Base-by-base conservation (phyloP, 768 basidiomycete species). In the Rhodotorula diobovata region DNA sequence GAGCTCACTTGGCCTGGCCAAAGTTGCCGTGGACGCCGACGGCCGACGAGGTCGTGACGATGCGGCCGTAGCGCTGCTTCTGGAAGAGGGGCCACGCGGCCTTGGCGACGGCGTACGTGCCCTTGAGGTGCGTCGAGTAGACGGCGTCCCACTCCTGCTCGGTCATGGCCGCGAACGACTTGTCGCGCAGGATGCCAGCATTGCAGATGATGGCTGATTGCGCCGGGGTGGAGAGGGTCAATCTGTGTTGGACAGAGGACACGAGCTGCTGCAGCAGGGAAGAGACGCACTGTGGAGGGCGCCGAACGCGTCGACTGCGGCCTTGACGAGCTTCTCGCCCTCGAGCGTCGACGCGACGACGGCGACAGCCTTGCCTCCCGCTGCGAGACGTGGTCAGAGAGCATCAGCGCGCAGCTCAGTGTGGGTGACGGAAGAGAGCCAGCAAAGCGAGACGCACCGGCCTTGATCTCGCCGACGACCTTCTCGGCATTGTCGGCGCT, bases 31-130 rank as follows among this genome's bases (percentile, higher is more conserved):
- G 30, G 21, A 98, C 87, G 72, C 94, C 48, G 45, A 92, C 92
- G 79, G 89, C 88, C 4, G 93, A 97, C 70, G 87, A 86, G n/a
- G 93, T 97, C 41, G 90, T 95, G 63, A 98, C 86, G 77, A 99
- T 93, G 55, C 96, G 87, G 39, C 96, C 96, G 79, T 88, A 96
- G 81, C 92, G 93, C 80, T 98, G 95, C 82, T 93, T 89, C 81
- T 90, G 89, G 86, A 99, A 97, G 76, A 91, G 83, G 1, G 94
- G 93, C 96, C 96, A 99, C 35, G 91, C 89, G 11, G 95, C 96
- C 78, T 95, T 90, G 39, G 78, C 64, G 72, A 89, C 90, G 84
- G 92, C 93, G 83, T 87, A 98, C 21, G 95, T 96, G 16, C 90
- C 89, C 84, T 68, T 63, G 46, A 99, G 84, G 80, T 98, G 94